phyloP scores from a whole-genome alignment of 768 basidiomycete species.

The Mycena sanguinolenta region DNA sequence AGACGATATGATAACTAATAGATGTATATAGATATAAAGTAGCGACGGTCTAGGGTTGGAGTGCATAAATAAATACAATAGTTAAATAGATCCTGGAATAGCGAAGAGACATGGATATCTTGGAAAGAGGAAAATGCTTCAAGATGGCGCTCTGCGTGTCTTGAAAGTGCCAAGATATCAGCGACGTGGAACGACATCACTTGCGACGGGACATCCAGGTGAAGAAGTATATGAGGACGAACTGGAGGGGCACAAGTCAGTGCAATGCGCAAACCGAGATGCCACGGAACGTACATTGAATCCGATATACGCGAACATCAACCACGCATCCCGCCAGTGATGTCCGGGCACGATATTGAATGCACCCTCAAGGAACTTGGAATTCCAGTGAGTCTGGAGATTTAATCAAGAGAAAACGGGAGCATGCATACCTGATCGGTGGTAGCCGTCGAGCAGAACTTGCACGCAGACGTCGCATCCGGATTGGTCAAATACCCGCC shows the following conservation, averaged over 20 bases:
- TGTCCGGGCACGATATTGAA: not conserved
- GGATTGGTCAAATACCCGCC: slow-evolving; percentile 75
- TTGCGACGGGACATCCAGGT: not conserved
- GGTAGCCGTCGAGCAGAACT: slow-evolving; percentile 65
- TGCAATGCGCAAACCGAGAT: not conserved
- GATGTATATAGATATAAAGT: not conserved
- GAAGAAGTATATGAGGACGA: not conserved
- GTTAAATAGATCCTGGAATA: too few species aligned
- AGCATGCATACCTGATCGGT: slow-evolving; percentile 58
- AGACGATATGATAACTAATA: not conserved
- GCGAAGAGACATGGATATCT: too few species aligned
- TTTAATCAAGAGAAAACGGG: not conserved
- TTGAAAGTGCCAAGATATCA: not conserved
- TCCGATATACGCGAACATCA: not conserved
- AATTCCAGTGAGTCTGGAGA: not conserved
- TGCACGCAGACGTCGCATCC: slow-evolving; percentile 62
- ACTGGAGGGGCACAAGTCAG: not conserved
- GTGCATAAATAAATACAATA: not conserved
- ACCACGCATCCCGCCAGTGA: not conserved
- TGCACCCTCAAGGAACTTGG: not conserved
- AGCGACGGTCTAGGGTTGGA: not conserved
- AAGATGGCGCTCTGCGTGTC: not conserved
- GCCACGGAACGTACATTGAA: not conserved
- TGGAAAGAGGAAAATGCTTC: not conserved
- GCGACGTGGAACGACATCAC: not conserved